Conservation (phyloP, 2,329 filamentous ascomycete species). For the Pseudogymnoascus sp. region DNA sequence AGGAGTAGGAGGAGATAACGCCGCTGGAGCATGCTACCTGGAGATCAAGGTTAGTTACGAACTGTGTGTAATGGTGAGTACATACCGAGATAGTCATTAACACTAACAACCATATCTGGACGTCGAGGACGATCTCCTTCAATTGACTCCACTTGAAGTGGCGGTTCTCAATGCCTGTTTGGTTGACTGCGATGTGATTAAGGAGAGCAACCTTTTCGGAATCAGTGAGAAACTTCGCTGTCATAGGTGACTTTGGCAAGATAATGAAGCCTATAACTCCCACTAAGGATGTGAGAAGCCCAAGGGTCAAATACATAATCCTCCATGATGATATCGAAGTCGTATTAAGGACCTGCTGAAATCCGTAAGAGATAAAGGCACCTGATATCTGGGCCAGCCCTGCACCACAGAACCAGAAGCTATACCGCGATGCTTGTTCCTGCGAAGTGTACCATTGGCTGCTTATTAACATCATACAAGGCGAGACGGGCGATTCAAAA, state of each 20-base stretch:
- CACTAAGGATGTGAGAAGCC: constrained; percentile 39
- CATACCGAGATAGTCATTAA: not conserved
- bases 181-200: constrained; percentile 48
- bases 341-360: constrained; percentile 41
- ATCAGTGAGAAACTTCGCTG: constrained; percentile 35
- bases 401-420: constrained; percentile 55
- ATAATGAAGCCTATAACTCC: constrained; percentile 38
- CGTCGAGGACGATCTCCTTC: constrained; percentile 38
- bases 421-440: constrained; percentile 54
- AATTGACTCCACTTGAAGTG: constrained; percentile 49
- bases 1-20: not conserved
- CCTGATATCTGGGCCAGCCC: constrained; percentile 51
- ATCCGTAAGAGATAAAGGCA: constrained; percentile 45
- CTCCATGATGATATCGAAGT: constrained; percentile 47
- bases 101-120: constrained; percentile 26
- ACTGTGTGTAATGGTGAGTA: not conserved
- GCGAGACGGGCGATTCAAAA: constrained; percentile 55
- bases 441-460: constrained; percentile 52
- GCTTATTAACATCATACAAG: constrained; percentile 55
- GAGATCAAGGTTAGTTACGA: constrained; percentile 21
- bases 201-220: constrained; percentile 40
- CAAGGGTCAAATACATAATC: constrained; percentile 46
- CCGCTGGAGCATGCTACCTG: not conserved
- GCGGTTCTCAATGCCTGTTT: constrained; percentile 51
- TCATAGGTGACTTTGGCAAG: constrained; percentile 44